Conservation (phyloP, 2,329 filamentous ascomycete genomes). For the Botryotinia convoluta region DNA sequence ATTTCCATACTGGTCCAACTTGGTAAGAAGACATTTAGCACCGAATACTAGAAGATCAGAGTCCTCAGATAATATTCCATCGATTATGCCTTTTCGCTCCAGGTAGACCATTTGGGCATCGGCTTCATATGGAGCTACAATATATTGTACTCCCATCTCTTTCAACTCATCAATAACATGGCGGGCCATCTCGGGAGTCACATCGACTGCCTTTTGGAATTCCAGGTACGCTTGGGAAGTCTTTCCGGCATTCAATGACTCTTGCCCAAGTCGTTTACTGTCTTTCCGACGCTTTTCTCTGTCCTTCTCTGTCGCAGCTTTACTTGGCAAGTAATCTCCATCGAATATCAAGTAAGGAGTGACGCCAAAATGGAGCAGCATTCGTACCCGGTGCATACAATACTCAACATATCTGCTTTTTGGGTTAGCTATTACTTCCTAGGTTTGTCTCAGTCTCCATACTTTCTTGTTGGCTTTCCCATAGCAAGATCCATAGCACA, state of each 20-base stretch:
- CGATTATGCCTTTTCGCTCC: conserved; percentile 77
- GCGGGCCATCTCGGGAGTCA: conserved; percentile 94
- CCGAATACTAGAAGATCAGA: conserved; percentile 96
- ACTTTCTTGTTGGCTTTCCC: conserved; percentile 85
- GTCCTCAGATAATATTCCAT: conserved; percentile 91
- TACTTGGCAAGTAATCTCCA: conserved; percentile 91
- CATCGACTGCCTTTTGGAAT: conserved; percentile 91
- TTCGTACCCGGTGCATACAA: conserved; percentile 83
- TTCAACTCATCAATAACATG: conserved; percentile 90
- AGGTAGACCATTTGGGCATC: conserved; percentile 96
- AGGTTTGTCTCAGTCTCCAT: conserved; percentile 37
- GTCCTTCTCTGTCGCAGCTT: conserved; percentile 79
- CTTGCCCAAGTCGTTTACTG: conserved; percentile 71
- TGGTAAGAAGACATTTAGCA: conserved; percentile 84
- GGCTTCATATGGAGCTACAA: conserved; percentile 96
- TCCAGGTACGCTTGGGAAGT: conserved; percentile 76
- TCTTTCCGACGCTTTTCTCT: conserved; percentile 74
- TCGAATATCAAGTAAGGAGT: conserved; percentile 97
- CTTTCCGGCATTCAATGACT: conserved; percentile 79
- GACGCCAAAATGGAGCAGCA: conserved; percentile 90
- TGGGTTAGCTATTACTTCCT: conserved; percentile 16
- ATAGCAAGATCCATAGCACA: conserved; percentile 90
- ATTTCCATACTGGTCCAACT: conserved; percentile 89
- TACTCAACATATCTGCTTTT: conserved; percentile 77
- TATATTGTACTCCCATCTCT: conserved; percentile 72